phyloP scores from a whole-genome alignment of 352 stramenopile species.

The Peronosclerospora sorghi region DNA sequence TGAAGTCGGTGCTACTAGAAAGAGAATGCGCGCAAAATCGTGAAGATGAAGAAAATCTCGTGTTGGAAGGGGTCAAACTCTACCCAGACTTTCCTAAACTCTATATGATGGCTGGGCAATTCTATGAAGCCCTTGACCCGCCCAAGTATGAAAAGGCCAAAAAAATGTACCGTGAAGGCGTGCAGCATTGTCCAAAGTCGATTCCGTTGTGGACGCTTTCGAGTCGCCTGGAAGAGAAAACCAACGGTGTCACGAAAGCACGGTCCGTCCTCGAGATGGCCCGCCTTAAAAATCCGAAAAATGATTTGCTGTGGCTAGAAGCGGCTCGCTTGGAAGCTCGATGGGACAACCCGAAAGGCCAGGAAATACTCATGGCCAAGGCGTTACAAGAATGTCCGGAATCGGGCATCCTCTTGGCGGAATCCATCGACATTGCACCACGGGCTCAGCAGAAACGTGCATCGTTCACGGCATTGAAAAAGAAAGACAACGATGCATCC shows the following conservation, averaged over 20 bases:
- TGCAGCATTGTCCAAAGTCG: conserved; percentile 88
- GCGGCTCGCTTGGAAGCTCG: conserved; percentile 90
- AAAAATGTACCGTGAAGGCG: conserved; percentile 87
- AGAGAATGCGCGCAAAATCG: conserved; percentile 61
- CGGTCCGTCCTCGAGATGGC: conserved; percentile 94
- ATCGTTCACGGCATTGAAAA: conserved; percentile 92
- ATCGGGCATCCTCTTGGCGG: conserved; percentile 90
- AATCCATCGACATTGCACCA: conserved; percentile 92
- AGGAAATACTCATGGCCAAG: conserved; percentile 94
- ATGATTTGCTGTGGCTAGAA: conserved; percentile 92
- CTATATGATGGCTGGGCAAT: conserved; percentile 98
- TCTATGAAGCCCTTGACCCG: conserved; percentile 53
- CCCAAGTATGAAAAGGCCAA: conserved; percentile 68
- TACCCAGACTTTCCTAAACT: conserved; percentile 92
- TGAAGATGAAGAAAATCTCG: conserved; percentile 68
- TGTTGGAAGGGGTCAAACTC: conserved; percentile 84
- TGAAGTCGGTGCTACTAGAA: conserved; percentile 98
- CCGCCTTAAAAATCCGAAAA: conserved; percentile 92
- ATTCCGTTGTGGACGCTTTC: conserved; percentile 91
- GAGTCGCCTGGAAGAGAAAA: conserved; percentile 88
- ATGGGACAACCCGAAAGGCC: conserved; percentile 87
- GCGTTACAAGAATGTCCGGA: conserved; percentile 95
- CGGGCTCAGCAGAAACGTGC: conserved; percentile 93
- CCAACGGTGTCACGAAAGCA: conserved; percentile 90
- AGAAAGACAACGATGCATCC: conserved; percentile 93